Conservation (phyloP, 345 rosid genomes). For the Corchorus olitorius region DNA sequence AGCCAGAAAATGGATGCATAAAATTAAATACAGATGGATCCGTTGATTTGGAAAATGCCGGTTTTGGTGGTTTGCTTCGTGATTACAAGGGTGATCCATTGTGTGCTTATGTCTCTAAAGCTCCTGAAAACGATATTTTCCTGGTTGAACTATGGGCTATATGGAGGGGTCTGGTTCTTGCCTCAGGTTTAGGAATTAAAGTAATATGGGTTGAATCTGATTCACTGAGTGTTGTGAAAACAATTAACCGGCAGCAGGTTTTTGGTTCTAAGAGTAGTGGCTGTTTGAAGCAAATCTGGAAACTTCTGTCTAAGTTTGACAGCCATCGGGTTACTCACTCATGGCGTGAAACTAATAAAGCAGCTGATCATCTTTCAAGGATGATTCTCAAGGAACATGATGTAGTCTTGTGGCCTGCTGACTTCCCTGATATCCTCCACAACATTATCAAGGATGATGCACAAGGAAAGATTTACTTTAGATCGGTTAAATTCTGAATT, state of each 20-base stretch:
- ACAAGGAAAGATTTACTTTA: constrained; percentile 29
- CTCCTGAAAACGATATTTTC: constrained; percentile 32
- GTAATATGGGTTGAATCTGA: constrained; percentile 48
- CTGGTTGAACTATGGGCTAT: constrained; percentile 44
- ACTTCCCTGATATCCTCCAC: constrained; percentile 33
- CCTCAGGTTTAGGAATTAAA: constrained; percentile 28
- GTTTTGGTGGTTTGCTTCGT: constrained; percentile 44
- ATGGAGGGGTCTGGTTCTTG: constrained; percentile 48
- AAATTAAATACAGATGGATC: constrained; percentile 46
- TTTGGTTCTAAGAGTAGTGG: constrained; percentile 26
- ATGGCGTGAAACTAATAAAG: constrained; percentile 43
- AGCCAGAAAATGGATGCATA: constrained; percentile 36
- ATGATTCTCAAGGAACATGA: constrained; percentile 29
- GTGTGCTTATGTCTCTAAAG: constrained; percentile 42
- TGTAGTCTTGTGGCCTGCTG: constrained; percentile 36
- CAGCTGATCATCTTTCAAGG: constrained; percentile 41
- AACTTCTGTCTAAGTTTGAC: constrained; percentile 31
- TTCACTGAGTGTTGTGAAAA: constrained; percentile 40
- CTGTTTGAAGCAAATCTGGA: constrained; percentile 34
- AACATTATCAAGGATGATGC: constrained; percentile 41
- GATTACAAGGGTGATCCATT: constrained; percentile 33
- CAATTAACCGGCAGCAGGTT: constrained; percentile 34
- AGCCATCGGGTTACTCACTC: constrained; percentile 31
- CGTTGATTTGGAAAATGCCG: constrained; percentile 20
- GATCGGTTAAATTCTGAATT: constrained; percentile 21